Base-by-base conservation (phyloP, 2,329 filamentous ascomycete species). In the Colletotrichum camelliae region DNA sequence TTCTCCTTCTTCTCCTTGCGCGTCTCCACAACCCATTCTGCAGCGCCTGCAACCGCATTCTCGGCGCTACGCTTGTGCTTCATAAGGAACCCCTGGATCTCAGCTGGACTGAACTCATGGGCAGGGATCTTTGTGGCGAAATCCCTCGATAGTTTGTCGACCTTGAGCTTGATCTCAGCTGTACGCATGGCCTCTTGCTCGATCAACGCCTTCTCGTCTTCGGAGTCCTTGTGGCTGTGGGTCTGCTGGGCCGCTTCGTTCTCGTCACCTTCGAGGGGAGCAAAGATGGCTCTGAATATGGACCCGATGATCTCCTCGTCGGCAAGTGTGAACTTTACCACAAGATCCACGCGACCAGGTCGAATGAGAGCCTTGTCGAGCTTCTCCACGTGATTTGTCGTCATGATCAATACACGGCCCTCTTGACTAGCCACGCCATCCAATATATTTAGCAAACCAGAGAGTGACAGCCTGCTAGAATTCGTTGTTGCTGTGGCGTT, bases 361-460 rank as follows among this genome's bases (percentile, higher is more conserved):
- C 91, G 90, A 77, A 93, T 91, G 21, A 93, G 86, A 0, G 91
- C 91, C 77, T 89, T 89, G 84, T 92, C 91, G 10, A 92, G 87
- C 79, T 90, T 91, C 77, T 92, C 90, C 1, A 91, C 70, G 81
- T 92, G 90, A 78, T 93, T 93, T n/a, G 91, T 92, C 4, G 91
- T 93, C 91, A 92, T 93, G 81, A 93, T 89, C 16, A 93, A 86
- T 7, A 92, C 86, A n/a, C 91, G 88, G 8, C 91, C 91, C 80
- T 93, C 91, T 77, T 92, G 90, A 10, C 90, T 91, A 21, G 90
- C 90, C 8, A 93, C 91, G 52, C 95, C 94, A 79, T 97, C 94
- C 55, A 97, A 92, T 62, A 94, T 93, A 83, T 97, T 97, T 64
- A 97, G 90, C 3, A 97, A 87, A 0, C 94, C 94, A 0, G 94